phyloP scores from a whole-genome alignment of 139 green algal species.

The Ulvella scutata region DNA sequence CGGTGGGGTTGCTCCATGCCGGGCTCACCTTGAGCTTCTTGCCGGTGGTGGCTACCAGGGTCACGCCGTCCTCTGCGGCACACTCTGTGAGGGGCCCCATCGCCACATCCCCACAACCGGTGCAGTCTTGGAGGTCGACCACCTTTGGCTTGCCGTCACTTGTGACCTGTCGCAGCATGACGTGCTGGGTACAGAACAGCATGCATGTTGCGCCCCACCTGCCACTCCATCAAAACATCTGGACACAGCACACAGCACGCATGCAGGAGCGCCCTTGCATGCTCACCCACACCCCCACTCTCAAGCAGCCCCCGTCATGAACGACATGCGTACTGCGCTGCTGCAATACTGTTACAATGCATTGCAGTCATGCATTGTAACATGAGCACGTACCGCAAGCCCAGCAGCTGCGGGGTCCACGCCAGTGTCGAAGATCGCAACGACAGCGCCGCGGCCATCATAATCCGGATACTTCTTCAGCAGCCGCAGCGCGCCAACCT shows the following conservation, averaged over 20 bases:
- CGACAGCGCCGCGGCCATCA: conserved; percentile 61
- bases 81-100: conserved; percentile 37
- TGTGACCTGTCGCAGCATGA: too few species aligned
- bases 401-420: conserved; percentile 25
- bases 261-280: background rate
- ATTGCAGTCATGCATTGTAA: too few species aligned
- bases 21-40: conserved; percentile 43
- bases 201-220: too few species aligned
- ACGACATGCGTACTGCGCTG: background rate
- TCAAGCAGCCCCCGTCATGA: background rate
- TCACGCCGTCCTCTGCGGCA: conserved; percentile 41
- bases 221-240: background rate
- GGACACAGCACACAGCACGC: background rate
- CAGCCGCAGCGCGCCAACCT: conserved; percentile 56
- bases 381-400: background rate
- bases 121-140: conserved; percentile 68
- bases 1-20: conserved; percentile 67
- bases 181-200: too few species aligned
- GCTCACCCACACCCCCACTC: background rate
- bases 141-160: conserved; percentile 71
- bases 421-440: conserved; percentile 83
- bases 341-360: background rate
- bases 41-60: conserved; percentile 33
- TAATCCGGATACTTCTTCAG: conserved; percentile 44
- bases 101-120: conserved; percentile 77